Evolutionary conservation across 768 basidiomycete genomes (phyloP), one percentile per base, ranked within the genome.

Genomic region (Collybiopsis luxurians): DNA sequence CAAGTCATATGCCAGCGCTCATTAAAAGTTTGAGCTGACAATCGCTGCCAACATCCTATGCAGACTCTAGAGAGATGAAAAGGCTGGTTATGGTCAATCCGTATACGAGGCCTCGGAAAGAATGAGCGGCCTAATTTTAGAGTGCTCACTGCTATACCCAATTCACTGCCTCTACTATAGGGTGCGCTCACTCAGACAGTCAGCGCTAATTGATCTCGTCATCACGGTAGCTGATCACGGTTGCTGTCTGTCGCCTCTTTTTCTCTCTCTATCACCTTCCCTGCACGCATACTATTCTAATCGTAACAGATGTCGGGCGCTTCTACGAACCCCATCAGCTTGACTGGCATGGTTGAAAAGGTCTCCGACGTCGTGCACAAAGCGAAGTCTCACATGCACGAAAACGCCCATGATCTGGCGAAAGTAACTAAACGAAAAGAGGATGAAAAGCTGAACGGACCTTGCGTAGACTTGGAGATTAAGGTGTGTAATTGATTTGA

Each of bases 241-340:
- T 49, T n/a, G n/a, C n/a, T n/a, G n/a, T 28, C 27, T 48, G 12
- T 49, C 31, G 28, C 30, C 21, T 45, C 21, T 53, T 38, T 40
- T 40, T n/a, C 5, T 38, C 26, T 38, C 12, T 42, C 36, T 44
- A 27, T 26, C 23, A 24, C 17, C 28, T 27, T 45, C 27, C 28
- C 5, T 1, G 10, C n/a, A 11, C 44, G 4, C 44, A 26, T 1
- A 1, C 28, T 28, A 6, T 24, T 49, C 23, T 78, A n/a, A n/a
- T n/a, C n/a, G n/a, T n/a, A n/a, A n/a, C n/a, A 78, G 79, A 79
- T 79, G 79, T 80, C 79, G 77, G 79, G 80, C 79, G 78, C 79
- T 79, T 76, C 80, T 67, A 80, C 79, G 77, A 79, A 80, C 79
- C 73, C 71, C 3, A 60, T 75, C 59, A 76, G 69, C 55, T 64